Base-by-base conservation (phyloP, 2,329 filamentous ascomycete genomes). In the Eutypella sp. region DNA sequence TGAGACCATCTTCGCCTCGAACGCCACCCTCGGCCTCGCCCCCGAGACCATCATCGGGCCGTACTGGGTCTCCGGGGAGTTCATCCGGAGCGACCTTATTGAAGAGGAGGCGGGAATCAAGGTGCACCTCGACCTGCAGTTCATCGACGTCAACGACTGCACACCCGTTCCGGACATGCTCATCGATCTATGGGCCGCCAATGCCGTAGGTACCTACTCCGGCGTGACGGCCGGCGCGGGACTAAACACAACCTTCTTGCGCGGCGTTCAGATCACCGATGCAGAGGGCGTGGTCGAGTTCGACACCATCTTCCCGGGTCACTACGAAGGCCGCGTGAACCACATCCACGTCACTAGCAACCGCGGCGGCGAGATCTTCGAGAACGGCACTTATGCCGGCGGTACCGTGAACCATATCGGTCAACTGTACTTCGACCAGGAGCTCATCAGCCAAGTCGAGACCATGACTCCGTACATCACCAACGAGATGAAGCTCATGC, bases 371-470 rank as follows among this genome's bases (percentile, higher is more conserved):
- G 58, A 57, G 15, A 47, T 70, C 13, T 67, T 72, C 34, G 54
- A 67, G 36, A 80, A 81, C 63, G 69, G 70, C 53, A 81, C 76
- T 40, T 54, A 60, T 45, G 66, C 75, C 44, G 73, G 69, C 48
- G 70, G 74, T 15, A 67, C 62, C 24, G 71, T 76, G 42, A 72
- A 75, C 4, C 78, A 83, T 62, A 70, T 82, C 36, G 79, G 79
- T 15, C 79, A 84, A 61, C 60, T 81, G 37, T 84, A 79, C 67
- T 79, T 80, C 55, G 77, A 82, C 59, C 74, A 81, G 56, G 67
- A 70, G 51, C 71, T 84, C 22, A 70, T 78, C 49, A 53, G 60
- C 13, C 52, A 65, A 19, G 72, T 82, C 47, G 74, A 79, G 51
- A 58, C 58, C n/a, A 67, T 65, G 3, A 51, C 56, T 0, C 78